phyloP scores from a whole-genome alignment of 1,139 yeast genomes.

The Starmera stellimalicola region DNA sequence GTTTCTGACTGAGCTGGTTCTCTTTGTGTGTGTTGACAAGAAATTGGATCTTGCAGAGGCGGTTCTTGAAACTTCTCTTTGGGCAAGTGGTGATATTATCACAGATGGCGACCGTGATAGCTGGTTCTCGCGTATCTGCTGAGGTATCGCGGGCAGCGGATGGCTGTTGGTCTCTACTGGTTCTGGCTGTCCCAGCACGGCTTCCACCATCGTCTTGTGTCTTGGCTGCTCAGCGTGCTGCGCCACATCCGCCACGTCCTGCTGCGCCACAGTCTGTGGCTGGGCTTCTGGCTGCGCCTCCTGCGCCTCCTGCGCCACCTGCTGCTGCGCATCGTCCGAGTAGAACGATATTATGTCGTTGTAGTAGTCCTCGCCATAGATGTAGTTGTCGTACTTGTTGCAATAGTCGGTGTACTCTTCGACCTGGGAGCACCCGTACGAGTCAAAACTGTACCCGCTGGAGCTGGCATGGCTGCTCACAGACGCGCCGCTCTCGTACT shows the following conservation, averaged over 20 bases:
- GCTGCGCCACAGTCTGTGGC: not conserved
- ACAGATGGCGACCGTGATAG: not conserved
- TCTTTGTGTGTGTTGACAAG: conserved; percentile 1
- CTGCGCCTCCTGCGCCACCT: not conserved
- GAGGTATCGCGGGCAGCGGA: too few relatives aligned
- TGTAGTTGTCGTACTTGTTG: not conserved
- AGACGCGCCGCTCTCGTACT: conserved; percentile 1
- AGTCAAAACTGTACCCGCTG: not conserved
- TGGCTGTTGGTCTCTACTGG: not conserved
- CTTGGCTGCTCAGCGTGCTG: not conserved
- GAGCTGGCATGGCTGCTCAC: conserved; percentile 1
- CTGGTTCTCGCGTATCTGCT: not conserved
- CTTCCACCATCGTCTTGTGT: too few relatives aligned
- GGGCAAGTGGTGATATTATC: not conserved
- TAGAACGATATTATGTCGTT: not conserved
- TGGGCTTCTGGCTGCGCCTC: not conserved
- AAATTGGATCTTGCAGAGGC: not conserved
- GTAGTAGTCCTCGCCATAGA: not conserved
- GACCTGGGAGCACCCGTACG: not conserved
- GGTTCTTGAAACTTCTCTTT: not conserved
- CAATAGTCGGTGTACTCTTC: not conserved
- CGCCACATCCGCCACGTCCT: not conserved
- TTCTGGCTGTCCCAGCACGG: too few relatives aligned
- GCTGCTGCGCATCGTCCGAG: not conserved
- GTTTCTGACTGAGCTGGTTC: not conserved